Conservation (phyloP, 106 monocot species). For the Posidonia australis region DNA sequence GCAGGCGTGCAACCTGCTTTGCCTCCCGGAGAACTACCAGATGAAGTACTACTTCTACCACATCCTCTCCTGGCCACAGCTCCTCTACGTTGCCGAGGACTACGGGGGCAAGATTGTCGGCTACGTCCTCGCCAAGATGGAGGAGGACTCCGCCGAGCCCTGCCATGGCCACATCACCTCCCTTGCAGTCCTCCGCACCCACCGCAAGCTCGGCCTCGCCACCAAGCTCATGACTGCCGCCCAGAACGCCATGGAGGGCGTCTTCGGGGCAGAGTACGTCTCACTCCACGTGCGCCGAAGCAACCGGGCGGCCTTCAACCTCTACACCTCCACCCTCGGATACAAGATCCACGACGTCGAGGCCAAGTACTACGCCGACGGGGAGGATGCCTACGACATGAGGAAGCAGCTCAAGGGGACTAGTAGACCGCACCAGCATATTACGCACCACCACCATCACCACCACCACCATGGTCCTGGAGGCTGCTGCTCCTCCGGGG, state of each 20-base stretch:
- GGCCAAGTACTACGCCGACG: conserved; percentile 78
- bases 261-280: conserved; percentile 60
- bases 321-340: conserved; percentile 47
- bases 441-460: conserved; percentile 22
- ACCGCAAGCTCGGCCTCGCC: conserved; percentile 70
- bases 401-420: conserved; percentile 39
- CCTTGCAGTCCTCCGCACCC: conserved; percentile 60
- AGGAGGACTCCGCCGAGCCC: conserved; percentile 40
- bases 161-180: conserved; percentile 64
- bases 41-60: conserved; percentile 82
- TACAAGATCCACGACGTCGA: conserved; percentile 61
- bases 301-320: conserved; percentile 66
- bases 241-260: conserved; percentile 56
- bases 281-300: conserved; percentile 62
- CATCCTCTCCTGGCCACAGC: conserved; percentile 75
- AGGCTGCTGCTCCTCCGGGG: conserved; percentile 23
- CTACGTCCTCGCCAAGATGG: conserved; percentile 66
- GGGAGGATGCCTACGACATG: conserved; percentile 74
- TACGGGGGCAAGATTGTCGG: conserved; percentile 64
- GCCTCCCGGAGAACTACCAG: conserved; percentile 77
- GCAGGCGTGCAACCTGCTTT: conserved; percentile 73
- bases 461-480: conserved; percentile 30
- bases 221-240: conserved; percentile 75
- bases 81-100: conserved; percentile 66
- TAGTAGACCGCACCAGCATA: conserved; percentile 2